Evolutionary conservation across 192 early-diverging fungal species (phyloP).

Genomic region (Irineochytrium annulatum): DNA sequence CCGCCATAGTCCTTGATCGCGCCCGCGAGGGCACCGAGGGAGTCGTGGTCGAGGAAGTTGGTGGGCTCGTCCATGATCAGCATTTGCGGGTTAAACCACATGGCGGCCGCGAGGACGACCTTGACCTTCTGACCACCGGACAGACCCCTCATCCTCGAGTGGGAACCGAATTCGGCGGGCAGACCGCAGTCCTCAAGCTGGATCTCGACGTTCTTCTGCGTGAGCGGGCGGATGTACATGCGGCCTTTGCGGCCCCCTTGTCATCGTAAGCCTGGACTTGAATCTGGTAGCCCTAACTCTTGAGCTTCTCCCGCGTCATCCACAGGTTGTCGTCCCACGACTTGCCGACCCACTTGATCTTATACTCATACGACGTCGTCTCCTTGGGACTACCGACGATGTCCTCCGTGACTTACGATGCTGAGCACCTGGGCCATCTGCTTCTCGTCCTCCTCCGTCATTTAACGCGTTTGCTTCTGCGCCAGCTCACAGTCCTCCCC

Average conservation of each 20-base stretch:
- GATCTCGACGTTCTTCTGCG: slow-evolving; percentile 56
- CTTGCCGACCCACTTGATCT: slow-evolving; percentile 68
- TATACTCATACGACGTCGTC: slow-evolving; percentile 77
- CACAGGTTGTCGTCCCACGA: slow-evolving; percentile 66
- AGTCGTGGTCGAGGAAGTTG: slow-evolving; percentile 73
- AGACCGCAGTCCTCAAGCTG: slow-evolving; percentile 73
- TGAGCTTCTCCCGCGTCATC: slow-evolving; percentile 64
- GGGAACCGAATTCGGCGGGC: slow-evolving; percentile 70
- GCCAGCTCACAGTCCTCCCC: slow-evolving; percentile 72
- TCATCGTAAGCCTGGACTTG: slow-evolving; percentile 75
- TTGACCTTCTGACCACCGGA: slow-evolving; percentile 84
- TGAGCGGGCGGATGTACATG: slow-evolving; percentile 66
- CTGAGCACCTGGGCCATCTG: slow-evolving; percentile 29
- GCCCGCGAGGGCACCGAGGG: slow-evolving; percentile 65
- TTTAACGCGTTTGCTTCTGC: slow-evolving; percentile 62
- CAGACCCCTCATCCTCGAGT: slow-evolving; percentile 69
- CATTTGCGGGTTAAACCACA: slow-evolving; percentile 84
- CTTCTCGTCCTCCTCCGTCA: slow-evolving; percentile 61
- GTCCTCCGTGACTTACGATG: slow-evolving; percentile 52
- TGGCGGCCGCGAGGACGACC: slow-evolving; percentile 75
- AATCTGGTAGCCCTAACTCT: slow-evolving; percentile 57
- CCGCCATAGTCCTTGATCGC: slow-evolving; percentile 73
- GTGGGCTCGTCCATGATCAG: slow-evolving; percentile 73
- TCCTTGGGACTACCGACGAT: slow-evolving; percentile 70
- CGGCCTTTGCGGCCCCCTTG: slow-evolving; percentile 67